These are phyloP conservation scores for Penicillium robsamsonii DNA, from an alignment of 495 filamentous ascomycete genomes.

Conservation along the genomic window DNA sequence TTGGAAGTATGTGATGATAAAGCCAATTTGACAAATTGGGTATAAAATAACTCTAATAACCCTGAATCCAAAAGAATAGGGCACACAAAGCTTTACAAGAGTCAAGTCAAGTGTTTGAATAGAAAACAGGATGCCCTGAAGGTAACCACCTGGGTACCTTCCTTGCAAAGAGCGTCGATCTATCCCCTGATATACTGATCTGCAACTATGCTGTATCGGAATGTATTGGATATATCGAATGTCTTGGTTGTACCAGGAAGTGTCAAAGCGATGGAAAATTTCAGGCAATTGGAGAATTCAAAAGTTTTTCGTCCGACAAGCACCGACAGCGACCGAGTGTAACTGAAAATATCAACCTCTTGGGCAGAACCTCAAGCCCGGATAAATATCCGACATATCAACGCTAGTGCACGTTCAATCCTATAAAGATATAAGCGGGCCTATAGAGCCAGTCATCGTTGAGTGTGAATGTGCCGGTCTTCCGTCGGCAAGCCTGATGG, in stretches of 20 bases:
- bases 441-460: slow-evolving; percentile 21
- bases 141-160: background rate
- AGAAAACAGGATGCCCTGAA: background rate
- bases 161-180: background rate
- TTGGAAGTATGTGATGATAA: background rate
- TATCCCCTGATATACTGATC: background rate
- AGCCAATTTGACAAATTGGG: background rate
- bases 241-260: background rate
- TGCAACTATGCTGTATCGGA: background rate
- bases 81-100: background rate
- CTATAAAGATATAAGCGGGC: background rate
- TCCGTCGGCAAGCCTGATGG: slow-evolving; percentile 25
- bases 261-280: background rate
- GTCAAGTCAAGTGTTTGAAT: background rate
- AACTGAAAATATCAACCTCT: background rate
- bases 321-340: slow-evolving; percentile 22
- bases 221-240: background rate
- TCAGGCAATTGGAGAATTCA: background rate
- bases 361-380: background rate
- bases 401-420: background rate
- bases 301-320: slow-evolving; percentile 16
- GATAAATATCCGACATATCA: slow-evolving; percentile 17
- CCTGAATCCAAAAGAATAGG: background rate
- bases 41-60: background rate
- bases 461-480: slow-evolving; percentile 19